Percentiles rank a stretch among this genome's conserved stretches.
Conservation (phyloP, 352 stramenopile genomes). For the Pythium sp. region DNA sequence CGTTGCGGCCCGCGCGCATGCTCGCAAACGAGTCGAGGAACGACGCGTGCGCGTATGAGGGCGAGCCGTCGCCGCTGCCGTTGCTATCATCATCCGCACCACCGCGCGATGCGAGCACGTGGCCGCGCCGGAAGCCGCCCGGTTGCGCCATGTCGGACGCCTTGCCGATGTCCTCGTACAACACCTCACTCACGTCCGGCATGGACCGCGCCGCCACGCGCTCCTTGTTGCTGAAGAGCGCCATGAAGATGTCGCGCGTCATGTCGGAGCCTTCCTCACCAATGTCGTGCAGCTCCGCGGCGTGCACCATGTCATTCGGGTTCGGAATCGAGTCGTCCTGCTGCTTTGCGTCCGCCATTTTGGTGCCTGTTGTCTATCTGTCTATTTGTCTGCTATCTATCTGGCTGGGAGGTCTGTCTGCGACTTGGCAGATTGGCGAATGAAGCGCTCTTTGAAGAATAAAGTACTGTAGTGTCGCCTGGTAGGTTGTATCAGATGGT, state of each 20-base stretch:
- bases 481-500: neutral
- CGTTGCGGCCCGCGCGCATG: conserved; percentile 17
- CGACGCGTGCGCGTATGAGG: conserved; percentile 41
- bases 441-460: neutral
- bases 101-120: conserved; percentile 40
- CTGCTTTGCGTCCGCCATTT: conserved; percentile 6
- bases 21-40: conserved; percentile 41
- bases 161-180: conserved; percentile 57
- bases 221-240: conserved; percentile 54
- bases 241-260: conserved; percentile 67
- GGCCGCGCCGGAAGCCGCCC: conserved; percentile 51
- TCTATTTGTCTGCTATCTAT: neutral
- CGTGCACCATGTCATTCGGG: conserved; percentile 9
- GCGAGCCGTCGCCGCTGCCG: conserved; percentile 24
- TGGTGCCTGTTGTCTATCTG: neutral
- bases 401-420: neutral
- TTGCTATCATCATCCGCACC: conserved; percentile 23
- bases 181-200: conserved; percentile 50
- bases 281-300: conserved; percentile 49
- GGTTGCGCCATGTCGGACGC: conserved; percentile 54
- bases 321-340: neutral
- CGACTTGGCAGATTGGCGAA: neutral
- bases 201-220: conserved; percentile 40
- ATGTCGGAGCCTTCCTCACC: conserved; percentile 59
- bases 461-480: neutral